Conservation (phyloP, 208 protist species). For the Leishmania arabica region DNA sequence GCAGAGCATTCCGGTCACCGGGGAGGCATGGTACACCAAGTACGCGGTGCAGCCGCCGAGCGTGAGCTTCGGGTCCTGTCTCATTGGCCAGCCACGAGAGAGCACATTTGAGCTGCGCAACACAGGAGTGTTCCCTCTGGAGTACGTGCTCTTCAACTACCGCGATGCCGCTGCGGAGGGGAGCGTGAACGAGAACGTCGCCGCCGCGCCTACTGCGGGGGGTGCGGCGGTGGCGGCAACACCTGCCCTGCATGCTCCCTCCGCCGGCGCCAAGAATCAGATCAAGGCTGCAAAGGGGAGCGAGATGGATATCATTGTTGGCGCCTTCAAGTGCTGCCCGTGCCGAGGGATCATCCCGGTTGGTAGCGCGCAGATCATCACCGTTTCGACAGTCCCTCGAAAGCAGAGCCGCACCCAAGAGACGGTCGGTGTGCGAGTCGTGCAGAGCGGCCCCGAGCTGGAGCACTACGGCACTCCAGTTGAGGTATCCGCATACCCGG, state of each 20-base stretch:
- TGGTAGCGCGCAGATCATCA: conserved; percentile 54
- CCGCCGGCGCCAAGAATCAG: conserved; percentile 21
- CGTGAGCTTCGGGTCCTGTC: conserved; percentile 96
- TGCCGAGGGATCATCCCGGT: conserved; percentile 66
- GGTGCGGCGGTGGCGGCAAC: conserved; percentile 4
- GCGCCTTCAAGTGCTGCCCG: conserved; percentile 81
- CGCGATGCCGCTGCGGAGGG: conserved; percentile 33
- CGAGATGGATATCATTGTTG: conserved; percentile 57
- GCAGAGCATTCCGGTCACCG: conserved; percentile 76
- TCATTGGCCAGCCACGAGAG: conserved; percentile 82
- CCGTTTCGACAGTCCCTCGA: conserved; percentile 79
- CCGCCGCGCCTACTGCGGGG: neutral
- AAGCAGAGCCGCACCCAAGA: conserved; percentile 62
- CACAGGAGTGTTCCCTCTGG: conserved; percentile 84
- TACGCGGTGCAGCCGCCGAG: conserved; percentile 90
- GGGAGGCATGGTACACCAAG: conserved; percentile 90
- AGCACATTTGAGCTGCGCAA: conserved; percentile 91
- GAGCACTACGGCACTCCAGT: conserved; percentile 79
- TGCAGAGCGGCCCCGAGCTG: conserved; percentile 83
- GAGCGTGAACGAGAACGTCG: neutral
- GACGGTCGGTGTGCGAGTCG: conserved; percentile 90
- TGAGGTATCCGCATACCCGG: conserved; percentile 93
- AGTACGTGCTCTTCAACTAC: conserved; percentile 83
- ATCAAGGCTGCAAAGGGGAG: conserved; percentile 17
- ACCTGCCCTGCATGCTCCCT: neutral